phyloP scores from a whole-genome alignment of 2,329 filamentous ascomycete species.

The Trichoderma sp. region DNA sequence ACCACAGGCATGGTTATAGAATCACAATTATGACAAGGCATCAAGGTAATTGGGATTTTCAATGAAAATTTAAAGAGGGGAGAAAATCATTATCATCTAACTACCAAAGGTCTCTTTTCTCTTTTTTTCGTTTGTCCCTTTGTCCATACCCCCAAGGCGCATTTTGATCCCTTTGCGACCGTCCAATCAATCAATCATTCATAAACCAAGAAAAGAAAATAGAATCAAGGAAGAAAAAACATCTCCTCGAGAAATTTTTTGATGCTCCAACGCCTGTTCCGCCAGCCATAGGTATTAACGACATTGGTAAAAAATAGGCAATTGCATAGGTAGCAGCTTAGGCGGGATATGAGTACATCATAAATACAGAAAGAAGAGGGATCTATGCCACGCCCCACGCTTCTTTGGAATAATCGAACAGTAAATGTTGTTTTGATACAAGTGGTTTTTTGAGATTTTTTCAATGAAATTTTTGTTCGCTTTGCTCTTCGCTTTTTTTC shows the following conservation, averaged over 20 bases:
- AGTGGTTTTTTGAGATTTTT: not conserved
- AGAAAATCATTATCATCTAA: conserved; percentile 58
- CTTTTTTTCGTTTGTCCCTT: conserved; percentile 28
- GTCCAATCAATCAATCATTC: conserved; percentile 49
- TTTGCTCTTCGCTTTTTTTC: not conserved
- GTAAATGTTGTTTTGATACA: conserved; percentile 17
- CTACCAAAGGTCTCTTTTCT: conserved; percentile 39
- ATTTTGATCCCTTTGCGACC: conserved; percentile 42
- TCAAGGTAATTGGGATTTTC: not conserved
- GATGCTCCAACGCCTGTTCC: conserved; percentile 55
- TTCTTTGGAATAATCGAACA: conserved; percentile 37
- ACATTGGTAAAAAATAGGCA: conserved; percentile 46
- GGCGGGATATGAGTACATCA: conserved; percentile 55
- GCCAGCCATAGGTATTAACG: conserved; percentile 48
- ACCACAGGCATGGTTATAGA: not conserved
- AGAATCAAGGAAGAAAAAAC: conserved; percentile 23
- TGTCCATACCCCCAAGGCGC: conserved; percentile 47
- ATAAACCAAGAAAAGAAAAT: conserved; percentile 38
- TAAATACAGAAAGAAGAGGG: conserved; percentile 44
- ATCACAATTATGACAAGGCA: not conserved
- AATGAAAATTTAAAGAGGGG: conserved; percentile 48
- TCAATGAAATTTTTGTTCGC: conserved; percentile 19
- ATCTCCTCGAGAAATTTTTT: conserved; percentile 44
- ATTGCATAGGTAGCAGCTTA: conserved; percentile 36
- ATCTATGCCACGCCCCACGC: conserved; percentile 39